Evolutionary conservation across 2,329 filamentous ascomycete species (phyloP), one percentile per base, ranked within the genome.

Genomic region (Botrytis cinerea): DNA sequence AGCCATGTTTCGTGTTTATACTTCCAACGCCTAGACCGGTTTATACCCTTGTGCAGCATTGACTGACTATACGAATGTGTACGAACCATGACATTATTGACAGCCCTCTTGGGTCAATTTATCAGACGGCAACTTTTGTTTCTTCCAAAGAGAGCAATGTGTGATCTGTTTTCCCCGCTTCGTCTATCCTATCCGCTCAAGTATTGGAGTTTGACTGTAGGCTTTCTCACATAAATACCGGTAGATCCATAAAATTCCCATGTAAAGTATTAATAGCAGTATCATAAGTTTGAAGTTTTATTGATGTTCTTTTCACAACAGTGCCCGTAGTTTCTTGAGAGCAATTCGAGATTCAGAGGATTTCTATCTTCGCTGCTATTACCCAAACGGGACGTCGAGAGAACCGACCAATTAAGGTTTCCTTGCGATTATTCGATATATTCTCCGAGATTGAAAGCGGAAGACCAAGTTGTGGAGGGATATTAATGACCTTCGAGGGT

Each of bases 1-100:
- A 38, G 45, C 32, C 45, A n/a, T 67, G 63, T 67, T 67, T 67
- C 63, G 45, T 38, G 22, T 51, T 51, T 38, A 67, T 10, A 35
- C 45, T 67, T 48, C 32, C 32, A 16, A 67, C 2, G 14, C 45
- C 32, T 51, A 51, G 63, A 67, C 45, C 22, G 35, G 22, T 18
- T 38, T 67, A 25, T 25, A 48, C 28, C 43, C 28, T 43, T 22
- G 25, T 45, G 25, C 22, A n/a, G 45, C 32, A 32, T 46, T 51
- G 64, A 40, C 10, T 28, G 16, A 28, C 28, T 28, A 9, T 14
- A 22, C 18, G 64, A 40, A 18, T 28, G 18, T 22, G 16, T 10
- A 67, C 38, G 16, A 54, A 40, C 35, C 46, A 54, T 28, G 25
- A 12, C 35, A 66, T 48, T 25, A 14, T 25, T 35, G 62, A 45